Base-by-base conservation (phyloP, 2,329 filamentous ascomycete species). In the Orbilia brochopaga region DNA sequence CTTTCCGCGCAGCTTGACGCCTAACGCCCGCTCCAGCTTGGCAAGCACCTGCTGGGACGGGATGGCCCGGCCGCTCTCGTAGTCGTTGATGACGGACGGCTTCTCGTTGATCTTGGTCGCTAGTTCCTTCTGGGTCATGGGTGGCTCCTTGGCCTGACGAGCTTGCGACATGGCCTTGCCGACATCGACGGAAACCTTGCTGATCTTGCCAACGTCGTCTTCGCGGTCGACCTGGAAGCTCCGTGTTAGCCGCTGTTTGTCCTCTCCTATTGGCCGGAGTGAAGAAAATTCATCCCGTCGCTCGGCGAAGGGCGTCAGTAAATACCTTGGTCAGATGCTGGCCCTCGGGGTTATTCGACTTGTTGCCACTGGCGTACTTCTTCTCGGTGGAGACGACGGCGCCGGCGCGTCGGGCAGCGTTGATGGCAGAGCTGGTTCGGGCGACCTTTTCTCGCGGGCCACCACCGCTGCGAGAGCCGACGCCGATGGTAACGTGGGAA, bases 131-230 rank as follows among this genome's bases (percentile, higher is more conserved):
- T 97, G 94, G 65, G 92, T 95, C 91, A 97, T 93, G 83, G 96
- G 94, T 81, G 92, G 92, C 81, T 90, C 90, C 79, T 91, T 88
- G 79, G 89, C 87, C 79, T 87, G 87, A 75, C 94, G 90, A 63
- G 90, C 86, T 78, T 88, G 85, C 78, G 87, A 85, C 82, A 97
- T 97, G 75, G 89, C 90, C 75, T 90, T 87, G 78, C 90, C 91
- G 75, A 97, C 91, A 64, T 86, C 84, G 78, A 85, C 84, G 79
- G 92, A 91, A 69, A 97, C 84, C 52, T 91, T 95, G 83, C 96
- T 96, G 79, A 92, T 92, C 84, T 96, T 96, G 82, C 97, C 89
- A 82, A 97, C 96, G 80, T 97, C 94, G 84, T 97, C 92, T 79
- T 88, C 88, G 76, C 93, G 92, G 85, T 97, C 94, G 81, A 99